Evolutionary conservation across 306 rosid species (phyloP).

Genomic region (Medicago lupulina): DNA sequence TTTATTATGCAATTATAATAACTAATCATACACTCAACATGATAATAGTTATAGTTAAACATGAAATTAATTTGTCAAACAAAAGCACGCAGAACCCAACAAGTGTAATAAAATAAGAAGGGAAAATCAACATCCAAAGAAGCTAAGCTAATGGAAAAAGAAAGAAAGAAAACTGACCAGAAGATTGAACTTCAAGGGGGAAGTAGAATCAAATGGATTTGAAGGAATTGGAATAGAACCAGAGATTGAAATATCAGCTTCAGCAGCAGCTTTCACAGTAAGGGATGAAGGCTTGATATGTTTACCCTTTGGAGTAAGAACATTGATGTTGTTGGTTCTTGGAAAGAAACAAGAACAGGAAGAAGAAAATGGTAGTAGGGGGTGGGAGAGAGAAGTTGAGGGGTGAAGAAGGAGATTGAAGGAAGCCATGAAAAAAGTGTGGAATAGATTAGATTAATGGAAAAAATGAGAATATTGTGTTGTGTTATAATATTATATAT

Average conservation of each 20-base stretch:
- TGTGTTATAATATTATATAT: not conserved
- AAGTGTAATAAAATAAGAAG: too few relatives aligned
- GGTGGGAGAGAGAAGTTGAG: slow-evolving; percentile 28
- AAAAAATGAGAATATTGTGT: not conserved
- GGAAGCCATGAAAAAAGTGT: slow-evolving; percentile 52
- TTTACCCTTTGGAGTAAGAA: slow-evolving; percentile 14
- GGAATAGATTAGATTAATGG: slow-evolving; percentile 9
- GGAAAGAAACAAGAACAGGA: slow-evolving; percentile 21
- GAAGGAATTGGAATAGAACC: slow-evolving; percentile 48
- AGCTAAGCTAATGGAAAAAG: not conserved
- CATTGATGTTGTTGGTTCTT: slow-evolving; percentile 16
- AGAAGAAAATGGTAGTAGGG: slow-evolving; percentile 22
- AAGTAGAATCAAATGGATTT: slow-evolving; percentile 43
- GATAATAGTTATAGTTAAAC: too few relatives aligned
- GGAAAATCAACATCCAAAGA: not conserved
- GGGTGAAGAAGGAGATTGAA: slow-evolving; percentile 48
- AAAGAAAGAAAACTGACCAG: slow-evolving; percentile 51
- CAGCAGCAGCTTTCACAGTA: slow-evolving; percentile 51
- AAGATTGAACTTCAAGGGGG: slow-evolving; percentile 73
- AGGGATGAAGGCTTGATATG: slow-evolving; percentile 41
- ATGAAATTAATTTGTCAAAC: not conserved
- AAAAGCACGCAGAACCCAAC: too few relatives aligned
- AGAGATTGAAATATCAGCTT: slow-evolving; percentile 35
- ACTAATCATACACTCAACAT: too few relatives aligned
- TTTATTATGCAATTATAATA: not conserved